Conservation (phyloP, 495 filamentous ascomycete species). For the Penicillium daleae region DNA sequence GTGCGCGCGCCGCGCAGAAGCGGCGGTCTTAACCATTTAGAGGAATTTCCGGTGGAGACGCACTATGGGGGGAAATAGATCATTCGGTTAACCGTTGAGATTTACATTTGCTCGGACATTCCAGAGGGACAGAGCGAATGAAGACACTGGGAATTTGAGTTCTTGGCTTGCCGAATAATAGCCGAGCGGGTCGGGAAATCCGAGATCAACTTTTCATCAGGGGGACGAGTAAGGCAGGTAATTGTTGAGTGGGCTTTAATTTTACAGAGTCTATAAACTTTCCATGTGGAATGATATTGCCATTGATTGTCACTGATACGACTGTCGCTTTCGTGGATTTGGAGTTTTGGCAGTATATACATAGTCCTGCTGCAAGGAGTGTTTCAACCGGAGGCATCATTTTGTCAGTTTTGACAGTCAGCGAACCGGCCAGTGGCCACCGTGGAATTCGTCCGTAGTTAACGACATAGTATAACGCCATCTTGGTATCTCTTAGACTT, state of each 20-base stretch:
- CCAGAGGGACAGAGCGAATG: slow-evolving; percentile 8
- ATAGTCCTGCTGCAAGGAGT: background rate
- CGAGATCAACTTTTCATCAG: background rate
- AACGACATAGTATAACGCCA: background rate
- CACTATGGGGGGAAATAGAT: background rate
- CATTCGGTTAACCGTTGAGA: background rate
- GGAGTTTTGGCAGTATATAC: background rate
- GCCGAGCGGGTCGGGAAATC: slow-evolving; percentile 5
- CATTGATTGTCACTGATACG: too few species aligned
- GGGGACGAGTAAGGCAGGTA: too few species aligned
- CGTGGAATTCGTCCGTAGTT: background rate
- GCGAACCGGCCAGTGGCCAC: background rate
- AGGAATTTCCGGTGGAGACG: background rate
- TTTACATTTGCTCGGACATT: slow-evolving; percentile 16
- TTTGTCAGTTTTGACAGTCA: background rate
- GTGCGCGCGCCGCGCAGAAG: background rate
- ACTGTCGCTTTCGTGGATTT: too few species aligned
- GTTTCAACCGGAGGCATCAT: background rate
- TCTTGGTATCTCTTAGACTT: too few species aligned
- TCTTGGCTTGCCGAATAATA: background rate
- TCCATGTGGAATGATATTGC: too few species aligned
- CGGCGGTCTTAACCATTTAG: background rate
- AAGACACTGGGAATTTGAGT: background rate
- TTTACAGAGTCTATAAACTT: too few species aligned
- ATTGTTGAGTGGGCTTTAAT: background rate